Base-by-base conservation (phyloP, 2,329 filamentous ascomycete species). In the Xylaria sp. region DNA sequence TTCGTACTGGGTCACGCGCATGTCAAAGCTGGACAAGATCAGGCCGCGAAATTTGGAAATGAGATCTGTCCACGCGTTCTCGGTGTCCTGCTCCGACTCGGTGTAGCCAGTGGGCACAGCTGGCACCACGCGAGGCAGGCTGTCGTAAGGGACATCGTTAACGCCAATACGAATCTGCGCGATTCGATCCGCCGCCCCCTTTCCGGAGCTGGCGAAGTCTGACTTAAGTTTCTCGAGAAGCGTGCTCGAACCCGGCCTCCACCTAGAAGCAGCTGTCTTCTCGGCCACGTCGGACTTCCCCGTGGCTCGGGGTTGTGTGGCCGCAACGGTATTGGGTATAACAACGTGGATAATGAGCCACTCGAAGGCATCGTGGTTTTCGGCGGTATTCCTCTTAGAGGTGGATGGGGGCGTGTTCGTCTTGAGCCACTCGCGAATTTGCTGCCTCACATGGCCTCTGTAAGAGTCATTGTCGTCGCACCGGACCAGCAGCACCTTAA, bases 381-480 rank as follows among this genome's bases (percentile, higher is more conserved):
- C 93, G 66, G 92, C 88, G 18, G 84, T 87, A 66, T 79, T 90
- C 66, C 80, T 82, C 39, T 85, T 83, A 48, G 78, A 81, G 52
- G 82, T 76, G 1, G 84, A 78, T 0, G 83, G 76, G 0, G 85
- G 81, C 0, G 87, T 86, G 59, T 95, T 82, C 6, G 83, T 78
- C 72, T 94, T 95, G 65, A 97, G 84, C 94, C 94, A 99, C 61
- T 97, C 92, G 46, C 90, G 85, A 34, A 99, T 80, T 62, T 90
- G 85, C 65, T 90, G 86, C 46, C 92, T 83, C 6, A 90, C 87
- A 11, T 85, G 85, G 1, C 84, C 78, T 73, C 96, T 97, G 79
- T 99, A 99, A 7, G 86, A 86, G 44, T 99, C 95, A 66, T 92
- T 96, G 69, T 99, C 94, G 74, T 97, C 94, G 74, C 94, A 97